Evolutionary conservation across 331 rosid genomes (phyloP).

Genomic region (Rosa hybrid): DNA sequence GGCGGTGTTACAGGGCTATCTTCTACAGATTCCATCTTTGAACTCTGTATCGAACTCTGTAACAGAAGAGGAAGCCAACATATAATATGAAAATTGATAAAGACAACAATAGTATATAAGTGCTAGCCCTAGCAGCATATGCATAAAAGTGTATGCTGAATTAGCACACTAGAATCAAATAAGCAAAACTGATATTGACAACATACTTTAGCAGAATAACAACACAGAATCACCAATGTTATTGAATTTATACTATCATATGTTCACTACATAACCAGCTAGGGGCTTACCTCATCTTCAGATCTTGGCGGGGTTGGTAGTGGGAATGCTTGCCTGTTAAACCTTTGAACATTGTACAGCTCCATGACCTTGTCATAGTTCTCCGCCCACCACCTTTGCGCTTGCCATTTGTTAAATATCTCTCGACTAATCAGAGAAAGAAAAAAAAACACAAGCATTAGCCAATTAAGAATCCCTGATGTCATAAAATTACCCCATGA

Average conservation of each 20-base stretch:
- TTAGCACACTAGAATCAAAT: conserved; percentile 1
- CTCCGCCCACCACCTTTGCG: conserved; percentile 98
- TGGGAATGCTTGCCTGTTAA: conserved; percentile 81
- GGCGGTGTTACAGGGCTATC: conserved; percentile 91
- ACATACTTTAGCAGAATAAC: not conserved
- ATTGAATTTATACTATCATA: not conserved
- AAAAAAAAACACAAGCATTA: conserved; percentile 32
- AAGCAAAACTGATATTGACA: not conserved
- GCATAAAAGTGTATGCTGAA: not conserved
- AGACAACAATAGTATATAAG: not conserved
- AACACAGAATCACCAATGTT: not conserved
- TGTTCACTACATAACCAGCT: not conserved
- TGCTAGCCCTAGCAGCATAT: not conserved
- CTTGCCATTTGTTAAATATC: conserved; percentile 88
- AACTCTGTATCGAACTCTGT: conserved; percentile 79
- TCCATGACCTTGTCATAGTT: conserved; percentile 91
- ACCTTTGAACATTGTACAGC: conserved; percentile 89
- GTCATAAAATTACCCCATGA: conserved; percentile 1
- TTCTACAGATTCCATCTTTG: conserved; percentile 86
- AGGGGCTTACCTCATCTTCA: conserved; percentile 80
- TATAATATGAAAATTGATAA: not conserved
- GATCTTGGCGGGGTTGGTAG: conserved; percentile 88
- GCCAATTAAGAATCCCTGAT: conserved; percentile 15
- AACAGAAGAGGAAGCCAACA: conserved; percentile 5
- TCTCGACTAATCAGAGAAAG: conserved; percentile 64